phyloP scores from a whole-genome alignment of 2,329 filamentous ascomycete genomes.

The Hawksworthiomyces lignivorus region DNA sequence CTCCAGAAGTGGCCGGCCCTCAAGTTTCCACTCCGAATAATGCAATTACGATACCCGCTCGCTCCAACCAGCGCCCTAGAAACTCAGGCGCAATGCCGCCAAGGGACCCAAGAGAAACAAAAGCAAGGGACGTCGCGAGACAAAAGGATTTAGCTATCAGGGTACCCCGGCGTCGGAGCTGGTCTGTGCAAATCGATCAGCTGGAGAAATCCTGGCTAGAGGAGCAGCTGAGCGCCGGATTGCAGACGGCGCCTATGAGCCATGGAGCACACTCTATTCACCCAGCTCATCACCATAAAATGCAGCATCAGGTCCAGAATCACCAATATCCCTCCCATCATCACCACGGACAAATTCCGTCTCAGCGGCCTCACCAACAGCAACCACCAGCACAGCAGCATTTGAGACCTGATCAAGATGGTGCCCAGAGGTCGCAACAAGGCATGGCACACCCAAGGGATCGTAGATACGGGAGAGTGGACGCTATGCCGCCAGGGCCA shows the following conservation, averaged over 20 bases:
- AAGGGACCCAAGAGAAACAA: background rate
- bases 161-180: slow-evolving; percentile 37
- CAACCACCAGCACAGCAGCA: too few relatives aligned
- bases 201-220: slow-evolving; percentile 25
- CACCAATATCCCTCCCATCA: too few relatives aligned
- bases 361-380: too few relatives aligned
- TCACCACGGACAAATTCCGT: too few relatives aligned
- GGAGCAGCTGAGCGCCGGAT: slow-evolving; percentile 16
- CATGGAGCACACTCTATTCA: too few relatives aligned
- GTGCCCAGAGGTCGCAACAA: too few relatives aligned
- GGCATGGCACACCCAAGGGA: too few relatives aligned
- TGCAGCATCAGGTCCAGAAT: slow-evolving; percentile 2
- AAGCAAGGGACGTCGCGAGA: slow-evolving; percentile 8
- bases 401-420: too few relatives aligned
- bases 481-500: background rate
- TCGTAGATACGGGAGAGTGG: too few relatives aligned
- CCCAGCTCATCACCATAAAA: background rate
- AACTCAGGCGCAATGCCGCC: background rate
- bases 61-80: background rate
- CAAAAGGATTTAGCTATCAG: slow-evolving; percentile 30
- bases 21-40: too few relatives aligned
- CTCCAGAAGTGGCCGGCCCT: too few relatives aligned
- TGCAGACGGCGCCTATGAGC: background rate
- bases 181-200: slow-evolving; percentile 40
- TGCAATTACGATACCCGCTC: too few relatives aligned